Percentiles rank a stretch among this genome's conserved stretches.
phyloP scores from a whole-genome alignment of 139 green algal species.

The Chloropicon primus region DNA sequence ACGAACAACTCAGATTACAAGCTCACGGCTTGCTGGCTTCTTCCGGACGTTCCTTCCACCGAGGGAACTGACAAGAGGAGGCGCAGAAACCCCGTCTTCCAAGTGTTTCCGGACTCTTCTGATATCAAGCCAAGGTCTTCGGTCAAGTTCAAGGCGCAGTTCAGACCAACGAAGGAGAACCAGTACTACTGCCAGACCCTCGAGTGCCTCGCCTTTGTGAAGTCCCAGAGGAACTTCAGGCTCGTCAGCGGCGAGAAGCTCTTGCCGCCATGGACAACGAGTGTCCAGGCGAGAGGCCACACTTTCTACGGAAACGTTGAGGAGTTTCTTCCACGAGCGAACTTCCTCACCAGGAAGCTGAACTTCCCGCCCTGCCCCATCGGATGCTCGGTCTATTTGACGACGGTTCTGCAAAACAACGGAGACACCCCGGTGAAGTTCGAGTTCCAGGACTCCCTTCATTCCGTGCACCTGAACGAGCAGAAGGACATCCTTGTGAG shows the following conservation, averaged over 20 bases:
- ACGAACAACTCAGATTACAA: conserved; percentile 20
- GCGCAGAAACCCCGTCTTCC: not conserved
- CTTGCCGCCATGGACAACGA: conserved; percentile 28
- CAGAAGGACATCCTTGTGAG: not conserved
- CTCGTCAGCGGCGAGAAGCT: conserved; percentile 37
- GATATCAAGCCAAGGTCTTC: conserved; percentile 35
- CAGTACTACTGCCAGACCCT: conserved; percentile 27
- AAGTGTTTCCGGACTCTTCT: conserved; percentile 37
- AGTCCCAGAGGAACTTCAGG: conserved; percentile 50
- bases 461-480: too few relatives aligned
- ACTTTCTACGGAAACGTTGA: conserved; percentile 30
- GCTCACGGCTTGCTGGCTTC: conserved; percentile 11
- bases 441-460: conserved; percentile 16
- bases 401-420: conserved; percentile 39
- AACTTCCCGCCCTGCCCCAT: conserved; percentile 35
- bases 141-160: conserved; percentile 35
- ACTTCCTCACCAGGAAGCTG: conserved; percentile 9
- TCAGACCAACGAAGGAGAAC: conserved; percentile 38
- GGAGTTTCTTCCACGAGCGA: conserved; percentile 17
- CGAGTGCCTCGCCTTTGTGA: conserved; percentile 20
- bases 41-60: not conserved
- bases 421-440: conserved; percentile 46
- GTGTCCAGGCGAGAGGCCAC: conserved; percentile 14
- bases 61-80: not conserved
- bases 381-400: conserved; percentile 28